A percentile compares a stretch with the other conserved stretches of the same genome.
Conservation (phyloP, 164 flowering plant genomes). For the Vitis rotundifolia region DNA sequence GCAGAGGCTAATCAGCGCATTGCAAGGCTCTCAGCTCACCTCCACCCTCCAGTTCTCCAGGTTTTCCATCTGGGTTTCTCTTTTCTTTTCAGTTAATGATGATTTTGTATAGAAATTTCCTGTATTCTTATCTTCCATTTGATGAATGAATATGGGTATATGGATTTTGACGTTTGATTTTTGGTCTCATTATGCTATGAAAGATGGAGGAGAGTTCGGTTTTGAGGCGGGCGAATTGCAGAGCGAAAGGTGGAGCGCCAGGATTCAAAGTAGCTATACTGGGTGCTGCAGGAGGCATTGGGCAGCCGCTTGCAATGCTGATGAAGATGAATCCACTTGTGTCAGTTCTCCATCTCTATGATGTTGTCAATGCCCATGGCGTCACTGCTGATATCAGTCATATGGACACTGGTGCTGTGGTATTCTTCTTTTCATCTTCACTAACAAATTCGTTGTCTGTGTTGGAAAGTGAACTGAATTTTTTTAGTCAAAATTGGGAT, state of each 20-base stretch:
- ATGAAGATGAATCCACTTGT: conserved; percentile 98
- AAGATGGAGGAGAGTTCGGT: conserved; percentile 57
- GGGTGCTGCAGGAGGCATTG: conserved; percentile 98
- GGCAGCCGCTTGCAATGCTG: conserved; percentile 89
- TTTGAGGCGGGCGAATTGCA: conserved; percentile 55
- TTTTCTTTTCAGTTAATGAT: background rate
- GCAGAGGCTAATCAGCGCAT: conserved; percentile 33
- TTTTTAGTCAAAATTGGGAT: too few relatives aligned
- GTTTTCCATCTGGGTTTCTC: conserved; percentile 33
- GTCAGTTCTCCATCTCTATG: conserved; percentile 91
- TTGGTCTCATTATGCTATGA: too few relatives aligned
- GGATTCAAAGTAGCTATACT: conserved; percentile 92
- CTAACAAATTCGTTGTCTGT: too few relatives aligned
- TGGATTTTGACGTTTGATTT: too few relatives aligned
- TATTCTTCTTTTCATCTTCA: conserved; percentile 16
- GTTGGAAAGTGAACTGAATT: too few relatives aligned
- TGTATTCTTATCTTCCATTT: too few relatives aligned
- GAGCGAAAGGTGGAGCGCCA: conserved; percentile 89
- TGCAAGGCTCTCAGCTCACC: conserved; percentile 47
- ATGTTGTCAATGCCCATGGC: conserved; percentile 94
- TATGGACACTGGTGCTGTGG: conserved; percentile 98
- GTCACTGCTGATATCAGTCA: conserved; percentile 97
- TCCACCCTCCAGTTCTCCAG: conserved; percentile 38
- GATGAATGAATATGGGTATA: too few relatives aligned
- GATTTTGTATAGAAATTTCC: too few relatives aligned